Evolutionary conservation across 495 filamentous ascomycete species (phyloP), one percentile per base, ranked within the genome.

Genomic region (Barbatosphaeria neglecta): DNA sequence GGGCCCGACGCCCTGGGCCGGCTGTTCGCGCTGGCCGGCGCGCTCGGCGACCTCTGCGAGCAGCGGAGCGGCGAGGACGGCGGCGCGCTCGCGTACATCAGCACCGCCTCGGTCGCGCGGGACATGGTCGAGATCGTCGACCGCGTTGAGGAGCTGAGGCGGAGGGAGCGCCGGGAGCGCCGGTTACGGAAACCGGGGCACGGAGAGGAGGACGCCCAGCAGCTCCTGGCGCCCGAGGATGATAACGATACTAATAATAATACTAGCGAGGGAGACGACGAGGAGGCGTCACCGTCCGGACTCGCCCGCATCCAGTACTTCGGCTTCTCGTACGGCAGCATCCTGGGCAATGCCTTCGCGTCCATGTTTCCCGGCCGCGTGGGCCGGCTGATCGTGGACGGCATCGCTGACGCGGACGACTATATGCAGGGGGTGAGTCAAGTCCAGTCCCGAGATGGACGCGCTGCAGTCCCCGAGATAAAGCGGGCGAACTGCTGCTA

Each of bases 281-380:
- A 41, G 37, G 37, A 16, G 41, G 4, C 43, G 10, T n/a, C n/a
- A n/a, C n/a, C n/a, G n/a, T n/a, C n/a, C n/a, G 52, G 50, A n/a
- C 46, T 57, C 2, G 44, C 55, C 0, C 31, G 58, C 24, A 50
- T 81, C 7, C 58, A 75, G 27, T 83, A 77, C 50, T 76, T 77
- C 72, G 79, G 78, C 0, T 65, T 79, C n/a, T 78, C 74, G 1
- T 82, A 83, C 52, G 80, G 79, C 0, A 78, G 77, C 1, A 44
- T 77, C 5, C 61, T 82, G 0, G 80, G 79, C 2, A 62, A 72
- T 46, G 80, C 55, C 19, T 72, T 72, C 41, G 65, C 66, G 2
- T 58, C 63, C 7, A 66, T 69, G 65, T 67, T 63, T 43, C 66
- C 68, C 10, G 64, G 63, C 28, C 58, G 66, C 1, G 64, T 72